A percentile compares a stretch with the other conserved stretches of the same genome.
Conservation (phyloP, 2,329 filamentous ascomycete genomes). For the Cucurbitaria berberidis region DNA sequence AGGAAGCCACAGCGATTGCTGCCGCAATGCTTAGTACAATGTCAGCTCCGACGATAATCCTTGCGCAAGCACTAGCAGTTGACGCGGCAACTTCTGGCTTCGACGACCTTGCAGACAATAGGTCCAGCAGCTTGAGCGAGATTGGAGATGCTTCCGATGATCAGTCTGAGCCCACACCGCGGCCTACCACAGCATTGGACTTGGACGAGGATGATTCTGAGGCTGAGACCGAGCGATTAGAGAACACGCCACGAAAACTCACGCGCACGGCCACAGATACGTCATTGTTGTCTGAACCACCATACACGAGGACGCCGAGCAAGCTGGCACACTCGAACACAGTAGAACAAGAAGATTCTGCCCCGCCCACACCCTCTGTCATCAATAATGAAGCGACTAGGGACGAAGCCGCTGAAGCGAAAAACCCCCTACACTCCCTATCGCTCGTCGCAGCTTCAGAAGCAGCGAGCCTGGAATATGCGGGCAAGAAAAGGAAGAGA, state of each 20-base stretch:
- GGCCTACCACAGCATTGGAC: slow-evolving; percentile 27
- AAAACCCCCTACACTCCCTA: slow-evolving; percentile 39
- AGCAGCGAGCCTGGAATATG: slow-evolving; percentile 37
- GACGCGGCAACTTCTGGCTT: slow-evolving; percentile 22
- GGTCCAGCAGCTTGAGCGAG: slow-evolving; percentile 92
- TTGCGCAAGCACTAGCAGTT: slow-evolving; percentile 19
- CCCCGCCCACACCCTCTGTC: slow-evolving; percentile 36
- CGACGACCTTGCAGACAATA: slow-evolving; percentile 60
- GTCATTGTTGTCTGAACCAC: slow-evolving; percentile 41
- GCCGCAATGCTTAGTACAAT: slow-evolving; percentile 35
- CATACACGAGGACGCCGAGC: slow-evolving; percentile 46
- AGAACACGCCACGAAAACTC: slow-evolving; percentile 78
- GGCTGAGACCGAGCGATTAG: slow-evolving; percentile 92
- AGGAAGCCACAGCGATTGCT: slow-evolving; percentile 17
- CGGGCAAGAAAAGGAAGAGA: slow-evolving; percentile 54
- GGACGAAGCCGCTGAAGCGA: slow-evolving; percentile 22
- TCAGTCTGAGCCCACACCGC: slow-evolving; percentile 44
- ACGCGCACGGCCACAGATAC: slow-evolving; percentile 46
- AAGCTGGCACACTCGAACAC: slow-evolving; percentile 45
- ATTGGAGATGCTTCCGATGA: slow-evolving; percentile 80
- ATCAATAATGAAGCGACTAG: slow-evolving; percentile 20
- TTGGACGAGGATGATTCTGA: slow-evolving; percentile 73
- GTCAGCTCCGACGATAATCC: slow-evolving; percentile 26
- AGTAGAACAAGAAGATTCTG: slow-evolving; percentile 38
- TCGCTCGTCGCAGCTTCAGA: slow-evolving; percentile 42